These are phyloP conservation scores for Cyclotella distinguenda DNA, from an alignment of 108 stramenopile genomes.

Conservation along the genomic window DNA sequence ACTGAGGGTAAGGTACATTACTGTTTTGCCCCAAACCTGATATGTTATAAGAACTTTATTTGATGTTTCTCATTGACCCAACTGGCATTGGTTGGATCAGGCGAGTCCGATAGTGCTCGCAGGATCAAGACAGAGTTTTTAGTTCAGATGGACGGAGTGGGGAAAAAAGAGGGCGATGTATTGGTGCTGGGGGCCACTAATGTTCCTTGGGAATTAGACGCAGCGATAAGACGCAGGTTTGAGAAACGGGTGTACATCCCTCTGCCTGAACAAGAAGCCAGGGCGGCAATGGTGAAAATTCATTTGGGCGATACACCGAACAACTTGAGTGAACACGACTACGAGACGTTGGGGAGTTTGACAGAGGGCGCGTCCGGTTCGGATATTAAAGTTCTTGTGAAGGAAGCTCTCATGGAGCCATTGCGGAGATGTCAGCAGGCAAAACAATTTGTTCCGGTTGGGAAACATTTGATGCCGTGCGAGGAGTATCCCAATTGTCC, in stretches of 20 bases:
- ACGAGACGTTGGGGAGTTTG: conserved; percentile 73
- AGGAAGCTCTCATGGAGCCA: conserved; percentile 98
- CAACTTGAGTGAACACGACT: conserved; percentile 80
- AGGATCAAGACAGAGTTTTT: conserved; percentile 99
- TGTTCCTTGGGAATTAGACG: conserved; percentile 98
- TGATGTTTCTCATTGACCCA: too few relatives aligned
- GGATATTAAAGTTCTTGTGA: conserved; percentile 94
- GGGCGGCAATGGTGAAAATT: conserved; percentile 91
- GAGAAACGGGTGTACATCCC: conserved; percentile 99
- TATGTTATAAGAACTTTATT: too few relatives aligned
- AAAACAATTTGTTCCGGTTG: conserved; percentile 82
- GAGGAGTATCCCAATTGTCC: conserved; percentile 88
- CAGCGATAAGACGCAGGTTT: conserved; percentile 99
- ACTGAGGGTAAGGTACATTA: too few relatives aligned
- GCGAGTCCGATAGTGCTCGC: conserved; percentile 89
- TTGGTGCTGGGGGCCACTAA: conserved; percentile 96
- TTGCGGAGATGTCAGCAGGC: conserved; percentile 93
- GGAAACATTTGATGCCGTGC: conserved; percentile 68
- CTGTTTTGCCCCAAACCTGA: too few relatives aligned
- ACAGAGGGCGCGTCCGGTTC: conserved; percentile 90
- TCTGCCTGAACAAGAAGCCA: conserved; percentile 87
- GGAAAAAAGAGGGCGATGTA: conserved; percentile 76
- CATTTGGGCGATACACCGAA: conserved; percentile 92
- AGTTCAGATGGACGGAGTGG: conserved; percentile 99
- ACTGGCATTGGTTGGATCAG: too few relatives aligned